Evolutionary conservation across 2,329 filamentous ascomycete species (phyloP).

Genomic region (Nemania sp.): DNA sequence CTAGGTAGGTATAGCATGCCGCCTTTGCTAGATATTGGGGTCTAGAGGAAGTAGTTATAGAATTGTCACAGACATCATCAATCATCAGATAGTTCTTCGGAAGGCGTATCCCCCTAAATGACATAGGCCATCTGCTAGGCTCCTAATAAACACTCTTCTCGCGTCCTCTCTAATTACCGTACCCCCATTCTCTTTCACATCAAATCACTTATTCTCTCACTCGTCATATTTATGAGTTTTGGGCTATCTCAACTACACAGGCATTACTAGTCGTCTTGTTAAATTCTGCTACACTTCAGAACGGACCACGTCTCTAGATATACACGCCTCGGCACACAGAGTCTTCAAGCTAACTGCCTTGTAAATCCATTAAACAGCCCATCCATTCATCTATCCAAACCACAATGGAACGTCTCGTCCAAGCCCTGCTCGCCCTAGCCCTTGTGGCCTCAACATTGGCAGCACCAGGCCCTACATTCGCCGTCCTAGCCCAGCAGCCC

Average conservation of each 20-base stretch:
- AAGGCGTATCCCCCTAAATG: slow-evolving; percentile 21
- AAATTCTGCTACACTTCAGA: neutral
- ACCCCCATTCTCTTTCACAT: slow-evolving; percentile 6
- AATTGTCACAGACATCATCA: neutral
- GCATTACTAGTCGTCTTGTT: neutral
- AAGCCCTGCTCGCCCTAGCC: slow-evolving; percentile 12
- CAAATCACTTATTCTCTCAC: neutral
- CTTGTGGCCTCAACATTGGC: slow-evolving; percentile 23
- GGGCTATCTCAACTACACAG: slow-evolving; percentile 2
- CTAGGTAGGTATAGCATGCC: neutral
- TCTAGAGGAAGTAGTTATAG: slow-evolving; percentile 3
- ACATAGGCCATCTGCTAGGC: neutral
- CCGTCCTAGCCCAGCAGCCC: neutral
- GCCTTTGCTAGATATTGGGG: neutral
- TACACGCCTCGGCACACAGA: neutral
- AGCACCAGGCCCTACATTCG: slow-evolving; percentile 16
- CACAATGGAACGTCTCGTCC: slow-evolving; percentile 25
- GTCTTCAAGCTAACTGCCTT: neutral
- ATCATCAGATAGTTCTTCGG: neutral
- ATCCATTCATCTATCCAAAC: neutral
- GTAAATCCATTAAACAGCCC: neutral
- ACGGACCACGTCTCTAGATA: neutral
- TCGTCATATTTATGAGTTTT: slow-evolving; percentile 12
- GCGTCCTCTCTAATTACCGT: neutral
- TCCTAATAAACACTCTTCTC: neutral